Percentiles rank a stretch among this genome's conserved stretches.
Conservation (phyloP, 2,329 filamentous ascomycete species). For the Cladosporium velox region DNA sequence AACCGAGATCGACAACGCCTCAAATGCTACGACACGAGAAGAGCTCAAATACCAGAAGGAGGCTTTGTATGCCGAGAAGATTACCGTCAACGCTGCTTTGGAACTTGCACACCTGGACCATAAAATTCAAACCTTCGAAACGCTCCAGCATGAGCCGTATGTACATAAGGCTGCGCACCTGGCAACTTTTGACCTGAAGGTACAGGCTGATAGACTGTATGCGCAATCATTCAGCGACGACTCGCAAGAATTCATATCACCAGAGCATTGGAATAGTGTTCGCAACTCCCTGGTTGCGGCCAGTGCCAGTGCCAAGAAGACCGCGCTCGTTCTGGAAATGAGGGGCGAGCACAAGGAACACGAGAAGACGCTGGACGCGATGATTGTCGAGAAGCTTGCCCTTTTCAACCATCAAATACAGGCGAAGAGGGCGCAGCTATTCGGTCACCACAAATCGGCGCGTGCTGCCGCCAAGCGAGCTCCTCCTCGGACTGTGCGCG, state of each 20-base stretch:
- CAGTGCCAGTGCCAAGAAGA: not conserved
- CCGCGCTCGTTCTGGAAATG: not conserved
- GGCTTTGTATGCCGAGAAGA: not conserved
- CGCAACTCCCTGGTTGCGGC: not conserved
- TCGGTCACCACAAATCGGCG: not conserved
- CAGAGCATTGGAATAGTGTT: not conserved
- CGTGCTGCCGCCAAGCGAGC: constrained; percentile 6
- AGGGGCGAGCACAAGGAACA: not conserved
- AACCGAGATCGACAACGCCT: not conserved
- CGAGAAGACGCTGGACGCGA: not conserved
- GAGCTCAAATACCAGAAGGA: not conserved
- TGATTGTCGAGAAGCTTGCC: constrained; percentile 4
- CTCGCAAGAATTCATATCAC: not conserved
- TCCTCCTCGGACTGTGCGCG: not conserved
- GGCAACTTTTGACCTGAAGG: not conserved
- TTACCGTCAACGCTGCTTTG: not conserved
- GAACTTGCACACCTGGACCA: constrained; percentile 1
- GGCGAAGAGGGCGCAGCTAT: not conserved
- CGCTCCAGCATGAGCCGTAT: constrained; percentile 3
- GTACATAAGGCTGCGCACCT: constrained; percentile 2
- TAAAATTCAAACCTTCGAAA: not conserved
- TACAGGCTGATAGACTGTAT: not conserved
- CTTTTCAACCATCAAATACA: not conserved
- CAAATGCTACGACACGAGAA: not conserved
- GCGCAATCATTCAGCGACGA: not conserved